These are phyloP conservation scores for Diaporthe amygdali DNA, from an alignment of 2,329 filamentous ascomycete genomes.

Conservation along the genomic window DNA sequence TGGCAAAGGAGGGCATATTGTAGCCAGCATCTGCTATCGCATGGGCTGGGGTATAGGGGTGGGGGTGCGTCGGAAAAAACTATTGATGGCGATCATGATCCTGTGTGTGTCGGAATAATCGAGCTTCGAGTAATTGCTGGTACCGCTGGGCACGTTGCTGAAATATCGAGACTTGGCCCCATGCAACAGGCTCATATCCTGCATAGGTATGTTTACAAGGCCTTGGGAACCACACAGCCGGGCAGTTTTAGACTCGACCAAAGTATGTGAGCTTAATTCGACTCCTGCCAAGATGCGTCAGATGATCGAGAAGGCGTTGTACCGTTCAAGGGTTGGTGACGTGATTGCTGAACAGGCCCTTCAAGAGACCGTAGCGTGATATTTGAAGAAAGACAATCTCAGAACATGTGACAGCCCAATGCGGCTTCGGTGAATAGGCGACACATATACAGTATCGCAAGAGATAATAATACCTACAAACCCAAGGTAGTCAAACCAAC, in stretches of 20 bases:
- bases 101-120: neutral
- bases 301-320: neutral
- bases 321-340: neutral
- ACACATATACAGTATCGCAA: neutral
- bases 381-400: neutral
- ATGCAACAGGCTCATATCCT: neutral
- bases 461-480: neutral
- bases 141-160: neutral
- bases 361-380: neutral
- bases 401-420: neutral
- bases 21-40: conserved; percentile 1
- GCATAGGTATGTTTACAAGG: too few relatives aligned
- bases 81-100: conserved; percentile 14
- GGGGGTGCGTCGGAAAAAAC: neutral
- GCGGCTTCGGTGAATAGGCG: neutral
- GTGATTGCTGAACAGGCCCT: neutral
- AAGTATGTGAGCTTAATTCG: neutral
- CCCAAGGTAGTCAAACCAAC: neutral
- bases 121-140: conserved; percentile 7
- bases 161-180: neutral
- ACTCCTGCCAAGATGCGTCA: neutral
- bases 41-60: conserved; percentile 1
- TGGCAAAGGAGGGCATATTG: conserved; percentile 2
- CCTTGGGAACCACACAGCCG: neutral
- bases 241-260: neutral